Conservation (phyloP, 78 protist genomes). For the Reticulomyxa filosa region DNA sequence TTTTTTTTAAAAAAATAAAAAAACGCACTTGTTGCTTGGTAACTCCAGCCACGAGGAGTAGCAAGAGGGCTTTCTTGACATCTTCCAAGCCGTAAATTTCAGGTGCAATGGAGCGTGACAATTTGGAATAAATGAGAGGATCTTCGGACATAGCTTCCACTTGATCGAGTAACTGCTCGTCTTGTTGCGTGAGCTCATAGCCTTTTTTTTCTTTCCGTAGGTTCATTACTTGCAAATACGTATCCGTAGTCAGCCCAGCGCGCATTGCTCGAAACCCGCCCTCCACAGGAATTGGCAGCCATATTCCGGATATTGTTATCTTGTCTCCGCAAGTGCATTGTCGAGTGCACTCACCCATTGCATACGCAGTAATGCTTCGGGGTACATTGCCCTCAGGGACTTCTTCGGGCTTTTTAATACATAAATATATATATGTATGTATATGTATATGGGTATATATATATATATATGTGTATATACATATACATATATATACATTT, state of each 20-base stretch:
- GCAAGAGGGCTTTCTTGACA: constrained; percentile 90
- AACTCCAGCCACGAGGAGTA: constrained; percentile 71
- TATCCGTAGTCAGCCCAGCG: constrained; percentile 65
- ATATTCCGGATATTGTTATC: constrained; percentile 25
- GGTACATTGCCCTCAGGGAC: constrained; percentile 96
- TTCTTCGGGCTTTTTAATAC: constrained; percentile 28
- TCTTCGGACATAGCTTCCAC: not conserved
- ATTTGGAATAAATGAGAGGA: constrained; percentile 17
- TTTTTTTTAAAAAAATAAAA: too few relatives aligned
- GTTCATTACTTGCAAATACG: constrained; percentile 45
- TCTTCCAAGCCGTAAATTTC: constrained; percentile 91
- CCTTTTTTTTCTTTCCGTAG: not conserved
- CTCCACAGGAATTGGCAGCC: constrained; percentile 36
- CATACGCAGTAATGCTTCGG: constrained; percentile 62
- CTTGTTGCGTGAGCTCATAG: not conserved
- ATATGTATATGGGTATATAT: too few relatives aligned
- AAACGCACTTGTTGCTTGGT: too few relatives aligned
- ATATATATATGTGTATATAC: too few relatives aligned
- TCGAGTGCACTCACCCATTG: constrained; percentile 66
- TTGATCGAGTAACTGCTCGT: not conserved
- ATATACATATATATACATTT: too few relatives aligned
- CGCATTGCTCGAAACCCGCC: constrained; percentile 36
- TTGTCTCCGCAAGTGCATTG: constrained; percentile 67
- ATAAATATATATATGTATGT: too few relatives aligned
- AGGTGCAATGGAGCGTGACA: constrained; percentile 84